phyloP scores from a whole-genome alignment of 1,284 basidiomycete species.

The Moesziomyces antarcticus region DNA sequence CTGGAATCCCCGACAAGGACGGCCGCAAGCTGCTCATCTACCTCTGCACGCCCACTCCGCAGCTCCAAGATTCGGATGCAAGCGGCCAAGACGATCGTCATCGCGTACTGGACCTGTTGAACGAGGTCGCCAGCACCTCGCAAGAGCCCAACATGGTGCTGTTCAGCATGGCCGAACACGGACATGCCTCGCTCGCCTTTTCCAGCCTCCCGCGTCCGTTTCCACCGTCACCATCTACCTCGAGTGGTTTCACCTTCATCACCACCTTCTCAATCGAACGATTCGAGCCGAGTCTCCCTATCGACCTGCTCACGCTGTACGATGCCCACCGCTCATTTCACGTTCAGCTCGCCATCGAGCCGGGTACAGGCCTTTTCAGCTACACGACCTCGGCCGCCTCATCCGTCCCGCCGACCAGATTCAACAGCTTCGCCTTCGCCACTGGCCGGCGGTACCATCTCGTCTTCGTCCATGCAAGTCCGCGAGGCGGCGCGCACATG shows the following conservation, averaged over 20 bases:
- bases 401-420: conserved; percentile 22
- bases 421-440: conserved; percentile 35
- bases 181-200: conserved; percentile 50
- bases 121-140: conserved; percentile 35
- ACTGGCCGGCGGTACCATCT: conserved; percentile 44
- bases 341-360: conserved; percentile 49
- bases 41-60: conserved; percentile 7
- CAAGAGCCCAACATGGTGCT: conserved; percentile 44
- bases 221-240: conserved; percentile 30
- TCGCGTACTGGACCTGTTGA: conserved; percentile 41
- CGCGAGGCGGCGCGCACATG: conserved; percentile 32
- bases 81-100: conserved; percentile 4
- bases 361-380: conserved; percentile 42
- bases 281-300: conserved; percentile 38
- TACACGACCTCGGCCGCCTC: conserved; percentile 27
- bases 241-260: conserved; percentile 54
- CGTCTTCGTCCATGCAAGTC: conserved; percentile 52
- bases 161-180: conserved; percentile 43
- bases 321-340: conserved; percentile 42
- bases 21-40: conserved; percentile 29
- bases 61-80: neutral
- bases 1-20: conserved; percentile 47
- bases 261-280: conserved; percentile 48
- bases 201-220: conserved; percentile 54
- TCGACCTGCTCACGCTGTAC: conserved; percentile 55